These are phyloP conservation scores for Leishmania mexicana DNA, from an alignment of 208 protist species.

Conservation along the genomic window DNA sequence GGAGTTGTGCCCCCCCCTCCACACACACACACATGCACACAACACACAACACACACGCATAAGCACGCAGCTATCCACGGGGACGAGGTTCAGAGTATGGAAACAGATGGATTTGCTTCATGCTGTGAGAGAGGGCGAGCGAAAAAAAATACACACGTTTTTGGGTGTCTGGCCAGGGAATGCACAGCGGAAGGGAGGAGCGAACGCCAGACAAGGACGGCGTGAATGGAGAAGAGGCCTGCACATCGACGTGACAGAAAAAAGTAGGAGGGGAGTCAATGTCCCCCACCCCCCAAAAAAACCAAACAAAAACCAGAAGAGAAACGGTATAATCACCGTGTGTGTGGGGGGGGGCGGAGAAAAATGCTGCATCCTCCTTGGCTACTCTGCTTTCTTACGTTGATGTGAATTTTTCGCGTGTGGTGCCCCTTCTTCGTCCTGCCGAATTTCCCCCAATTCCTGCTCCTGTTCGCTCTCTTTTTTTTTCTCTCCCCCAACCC, in stretches of 20 bases:
- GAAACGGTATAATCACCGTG: not conserved
- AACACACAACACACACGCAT: slow-evolving; percentile 4
- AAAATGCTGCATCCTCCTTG: not conserved
- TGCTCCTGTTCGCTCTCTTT: slow-evolving; percentile 6
- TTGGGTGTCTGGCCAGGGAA: not conserved
- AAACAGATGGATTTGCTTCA: not conserved
- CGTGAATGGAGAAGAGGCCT: not conserved
- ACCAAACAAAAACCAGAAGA: not conserved
- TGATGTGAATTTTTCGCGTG: not conserved
- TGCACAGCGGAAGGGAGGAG: not conserved
- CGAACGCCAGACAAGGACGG: not conserved
- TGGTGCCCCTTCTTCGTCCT: not conserved
- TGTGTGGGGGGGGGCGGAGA: not conserved
- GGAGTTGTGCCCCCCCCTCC: not conserved
- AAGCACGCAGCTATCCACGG: not conserved
- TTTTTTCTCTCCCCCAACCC: not conserved
- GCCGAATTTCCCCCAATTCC: not conserved
- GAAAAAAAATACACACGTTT: not conserved
- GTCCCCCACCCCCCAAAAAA: not conserved
- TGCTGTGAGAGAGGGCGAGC: not conserved
- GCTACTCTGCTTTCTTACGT: not conserved
- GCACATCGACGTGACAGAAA: not conserved
- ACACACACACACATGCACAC: not conserved
- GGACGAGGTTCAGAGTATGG: not conserved
- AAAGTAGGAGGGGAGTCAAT: not conserved